Evolutionary conservation across 305 asterid species (phyloP), one percentile per base, ranked within the genome.

Genomic region (Coffea humblotiana): DNA sequence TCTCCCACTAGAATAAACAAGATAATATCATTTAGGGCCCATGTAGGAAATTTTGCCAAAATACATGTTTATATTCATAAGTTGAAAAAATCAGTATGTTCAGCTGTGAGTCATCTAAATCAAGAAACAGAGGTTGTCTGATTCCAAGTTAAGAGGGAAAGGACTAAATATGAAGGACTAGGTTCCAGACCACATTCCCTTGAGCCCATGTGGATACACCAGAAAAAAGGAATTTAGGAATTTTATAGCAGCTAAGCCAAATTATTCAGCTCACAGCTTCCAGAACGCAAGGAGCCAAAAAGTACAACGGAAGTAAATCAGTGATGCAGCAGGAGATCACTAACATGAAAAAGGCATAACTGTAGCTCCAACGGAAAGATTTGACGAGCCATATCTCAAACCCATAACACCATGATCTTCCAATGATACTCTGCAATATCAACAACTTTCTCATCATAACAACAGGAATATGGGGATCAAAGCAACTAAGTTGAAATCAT

Each of bases 321-420:
- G 5, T 40, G 71, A 72, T 69, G 71, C 29, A 54, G 80, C 37
- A 82, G 49, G 73, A n/a, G 63, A 81, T 77, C 81, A 82, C 89
- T 32, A 87, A 94, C 98, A 84, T 70, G 93, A 72, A 61, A 87
- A 89, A 70, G 98, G 98, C 85, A 85, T 80, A 56, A 89, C 78
- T 65, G 96, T 89, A 72, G 97, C 98, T 83, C 97, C 98, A 80
- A 91, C 83, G 0, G 96, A 94, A 72, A 94, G 86, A 84, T 92
- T 94, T 79, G 97, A 77, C 76, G 98, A 91, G 79, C 97, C 98
- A 87, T 94, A 92, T 91, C 98, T 90, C 92, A 94, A 84, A 84
- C 98, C 97, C 91, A 94, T 86, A 73, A 89, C 71, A 56, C 97
- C 97, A 85, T 90, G 85, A 91, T 91, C 97, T 82, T 89, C 90